Conservation (phyloP, 2,329 filamentous ascomycete genomes). For the Aspergillus persii region DNA sequence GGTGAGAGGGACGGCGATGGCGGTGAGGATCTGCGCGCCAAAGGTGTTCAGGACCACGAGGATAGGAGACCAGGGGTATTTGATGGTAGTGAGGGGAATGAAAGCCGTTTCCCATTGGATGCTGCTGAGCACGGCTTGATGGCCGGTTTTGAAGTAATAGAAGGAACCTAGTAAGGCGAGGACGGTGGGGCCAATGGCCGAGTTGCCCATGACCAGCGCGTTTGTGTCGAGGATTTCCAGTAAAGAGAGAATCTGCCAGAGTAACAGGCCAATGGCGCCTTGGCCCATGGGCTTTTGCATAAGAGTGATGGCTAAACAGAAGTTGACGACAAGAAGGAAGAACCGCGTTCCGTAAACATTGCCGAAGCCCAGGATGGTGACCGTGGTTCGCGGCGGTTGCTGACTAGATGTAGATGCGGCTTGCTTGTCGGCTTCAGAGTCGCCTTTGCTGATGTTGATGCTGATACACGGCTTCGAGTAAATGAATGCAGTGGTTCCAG, state of each 20-base stretch:
- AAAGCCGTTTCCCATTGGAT: constrained; percentile 98
- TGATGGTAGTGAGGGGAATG: constrained; percentile 76
- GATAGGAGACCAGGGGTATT: constrained; percentile 86
- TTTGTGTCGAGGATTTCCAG: constrained; percentile 64
- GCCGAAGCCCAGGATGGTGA: constrained; percentile 84
- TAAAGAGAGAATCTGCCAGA: constrained; percentile 84
- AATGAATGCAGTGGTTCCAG: constrained; percentile 78
- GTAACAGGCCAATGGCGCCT: constrained; percentile 74
- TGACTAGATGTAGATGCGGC: constrained; percentile 13
- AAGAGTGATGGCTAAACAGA: constrained; percentile 72
- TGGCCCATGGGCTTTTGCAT: constrained; percentile 94
- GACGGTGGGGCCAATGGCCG: constrained; percentile 75
- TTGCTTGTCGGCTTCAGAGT: constrained; percentile 46
- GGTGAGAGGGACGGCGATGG: constrained; percentile 73
- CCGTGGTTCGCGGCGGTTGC: constrained; percentile 43
- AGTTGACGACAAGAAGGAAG: constrained; percentile 76
- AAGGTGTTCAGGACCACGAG: constrained; percentile 83
- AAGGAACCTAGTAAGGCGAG: constrained; percentile 87
- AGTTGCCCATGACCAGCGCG: constrained; percentile 57
- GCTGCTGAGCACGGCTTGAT: constrained; percentile 80
- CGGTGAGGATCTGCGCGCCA: constrained; percentile 81
- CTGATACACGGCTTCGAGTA: constrained; percentile 83
- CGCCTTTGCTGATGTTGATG: constrained; percentile 58
- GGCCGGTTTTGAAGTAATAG: constrained; percentile 96
- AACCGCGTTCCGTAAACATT: constrained; percentile 93